Evolutionary conservation across 75 land plant genomes (phyloP), one percentile per base, ranked within the genome.

Genomic region (Chamaecyparis obtusa): DNA sequence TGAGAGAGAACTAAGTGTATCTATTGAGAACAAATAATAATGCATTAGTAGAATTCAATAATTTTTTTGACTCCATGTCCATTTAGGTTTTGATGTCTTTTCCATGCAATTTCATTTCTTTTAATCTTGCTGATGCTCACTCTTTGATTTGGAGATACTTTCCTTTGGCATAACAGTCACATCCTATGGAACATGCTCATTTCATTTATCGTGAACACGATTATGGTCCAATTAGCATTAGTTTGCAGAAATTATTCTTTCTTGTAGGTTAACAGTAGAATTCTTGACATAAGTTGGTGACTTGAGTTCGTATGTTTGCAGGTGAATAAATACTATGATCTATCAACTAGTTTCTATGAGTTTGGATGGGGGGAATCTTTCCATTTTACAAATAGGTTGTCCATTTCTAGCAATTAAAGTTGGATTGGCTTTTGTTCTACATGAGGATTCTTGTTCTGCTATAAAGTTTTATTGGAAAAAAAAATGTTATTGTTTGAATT

Each of bases 351-450:
- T 92, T 98, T 98, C 90, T 98, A 98, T 87, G 99, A 98, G 89
- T 98, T 89, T 95, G 99, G 99, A 16, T 98, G 99, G 99, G 99
- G 99, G 35, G 93, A 96, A 86, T 95, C 96, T 46, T 98, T 95
- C 85, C 99, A 98, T 86, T 98, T 98, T 87, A 99, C 99, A 51
- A 92, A 87, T 88, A 96, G 99, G 99, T 96, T 30, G 32, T 83
- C 43, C 84, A 55, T 39, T 74, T 11, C 11, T 44, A 1, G 49
- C 43, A 85, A n/a, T 10, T 55, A 60, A 35, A 85, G 71, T n/a
- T 85, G 72, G 76, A 85, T 56, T 54, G 27, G 8, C 27, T 41
- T 81, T 7, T 41, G 24, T 81, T 43, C n/a, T 44, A 81, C 33
- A 86, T 30, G 21, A 79, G 27, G 10, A 37, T 15, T 80, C 44